phyloP scores from a whole-genome alignment of 2,329 filamentous ascomycete genomes.

The Alternaria solani region DNA sequence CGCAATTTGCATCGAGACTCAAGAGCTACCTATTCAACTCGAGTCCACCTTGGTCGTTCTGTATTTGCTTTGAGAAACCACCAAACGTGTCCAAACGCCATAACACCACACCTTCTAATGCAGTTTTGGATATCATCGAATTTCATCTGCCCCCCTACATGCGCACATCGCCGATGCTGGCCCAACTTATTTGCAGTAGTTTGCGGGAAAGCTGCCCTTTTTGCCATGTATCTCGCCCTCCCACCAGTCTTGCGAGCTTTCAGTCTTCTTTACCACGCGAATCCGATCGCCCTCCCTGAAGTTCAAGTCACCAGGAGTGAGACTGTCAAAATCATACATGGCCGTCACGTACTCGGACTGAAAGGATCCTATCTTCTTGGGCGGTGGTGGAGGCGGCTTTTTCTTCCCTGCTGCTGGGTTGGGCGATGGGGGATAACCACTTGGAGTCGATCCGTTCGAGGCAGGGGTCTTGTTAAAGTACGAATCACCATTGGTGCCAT shows the following conservation, averaged over 20 bases:
- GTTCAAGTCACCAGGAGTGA: slow-evolving; percentile 72
- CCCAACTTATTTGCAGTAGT: slow-evolving; percentile 69
- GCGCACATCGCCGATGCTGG: background rate
- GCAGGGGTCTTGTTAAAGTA: slow-evolving; percentile 56
- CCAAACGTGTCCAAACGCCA: background rate
- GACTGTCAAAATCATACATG: slow-evolving; percentile 76
- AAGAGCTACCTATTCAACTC: background rate
- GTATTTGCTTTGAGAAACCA: background rate
- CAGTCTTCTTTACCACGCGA: slow-evolving; percentile 78
- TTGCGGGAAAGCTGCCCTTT: slow-evolving; percentile 80
- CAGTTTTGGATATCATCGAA: slow-evolving; percentile 33
- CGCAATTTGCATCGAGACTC: background rate
- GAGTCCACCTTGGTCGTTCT: background rate
- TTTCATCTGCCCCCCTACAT: background rate
- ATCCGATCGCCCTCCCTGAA: slow-evolving; percentile 83
- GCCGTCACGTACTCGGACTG: slow-evolving; percentile 71
- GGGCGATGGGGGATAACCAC: slow-evolving; percentile 40
- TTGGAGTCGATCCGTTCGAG: slow-evolving; percentile 41
- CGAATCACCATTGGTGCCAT: slow-evolving; percentile 40
- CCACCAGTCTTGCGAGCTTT: slow-evolving; percentile 88
- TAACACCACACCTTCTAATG: slow-evolving; percentile 33
- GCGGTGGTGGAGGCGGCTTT: slow-evolving; percentile 75
- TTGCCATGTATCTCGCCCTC: slow-evolving; percentile 75
- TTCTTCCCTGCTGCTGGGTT: slow-evolving; percentile 67
- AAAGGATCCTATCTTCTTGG: slow-evolving; percentile 63